A percentile compares a stretch with the other conserved stretches of the same genome.
Evolutionary conservation across 768 basidiomycete species (phyloP).

Genomic region (Termitomyces sp.): DNA sequence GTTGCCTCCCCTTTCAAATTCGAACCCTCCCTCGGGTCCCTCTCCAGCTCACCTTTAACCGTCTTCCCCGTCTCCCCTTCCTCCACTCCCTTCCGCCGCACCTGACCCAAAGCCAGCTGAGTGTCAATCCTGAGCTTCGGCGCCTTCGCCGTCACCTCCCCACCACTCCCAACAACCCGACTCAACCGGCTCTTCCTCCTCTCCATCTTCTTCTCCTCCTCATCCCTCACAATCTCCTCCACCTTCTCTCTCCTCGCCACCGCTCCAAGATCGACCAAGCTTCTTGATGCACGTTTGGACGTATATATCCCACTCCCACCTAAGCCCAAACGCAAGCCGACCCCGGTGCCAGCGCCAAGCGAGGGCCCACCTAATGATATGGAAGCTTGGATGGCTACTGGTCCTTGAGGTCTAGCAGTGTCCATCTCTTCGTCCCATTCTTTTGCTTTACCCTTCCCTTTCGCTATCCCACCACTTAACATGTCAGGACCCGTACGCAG

Average conservation of each 20-base stretch:
- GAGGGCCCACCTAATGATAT: not conserved
- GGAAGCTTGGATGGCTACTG: conserved; percentile 1
- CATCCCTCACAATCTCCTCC: conserved; percentile 23
- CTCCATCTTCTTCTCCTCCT: conserved; percentile 17
- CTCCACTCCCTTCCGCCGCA: not conserved
- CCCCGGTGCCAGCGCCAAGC: not conserved
- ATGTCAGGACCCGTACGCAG: not conserved
- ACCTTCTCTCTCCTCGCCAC: conserved; percentile 25
- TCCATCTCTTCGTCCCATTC: conserved; percentile 4
- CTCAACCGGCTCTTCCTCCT: conserved; percentile 7
- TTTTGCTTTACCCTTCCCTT: conserved; percentile 5
- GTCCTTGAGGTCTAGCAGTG: conserved; percentile 1
- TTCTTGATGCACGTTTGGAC: conserved; percentile 56
- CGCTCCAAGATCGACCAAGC: conserved; percentile 52
- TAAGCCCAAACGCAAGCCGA: not conserved
- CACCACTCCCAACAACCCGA: not conserved
- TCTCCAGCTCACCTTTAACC: not conserved
- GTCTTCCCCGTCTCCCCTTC: not conserved
- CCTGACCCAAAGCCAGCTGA: not conserved
- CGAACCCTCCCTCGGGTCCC: not conserved
- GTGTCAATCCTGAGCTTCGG: conserved; percentile 3
- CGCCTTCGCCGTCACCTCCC: not conserved
- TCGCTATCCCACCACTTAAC: not conserved
- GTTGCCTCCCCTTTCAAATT: not conserved
- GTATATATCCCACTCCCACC: conserved; percentile 2